A percentile compares a stretch with the other conserved stretches of the same genome.
These are phyloP conservation scores for Lasiosphaeria hispida DNA, from an alignment of 495 filamentous ascomycete species.

Conservation along the genomic window DNA sequence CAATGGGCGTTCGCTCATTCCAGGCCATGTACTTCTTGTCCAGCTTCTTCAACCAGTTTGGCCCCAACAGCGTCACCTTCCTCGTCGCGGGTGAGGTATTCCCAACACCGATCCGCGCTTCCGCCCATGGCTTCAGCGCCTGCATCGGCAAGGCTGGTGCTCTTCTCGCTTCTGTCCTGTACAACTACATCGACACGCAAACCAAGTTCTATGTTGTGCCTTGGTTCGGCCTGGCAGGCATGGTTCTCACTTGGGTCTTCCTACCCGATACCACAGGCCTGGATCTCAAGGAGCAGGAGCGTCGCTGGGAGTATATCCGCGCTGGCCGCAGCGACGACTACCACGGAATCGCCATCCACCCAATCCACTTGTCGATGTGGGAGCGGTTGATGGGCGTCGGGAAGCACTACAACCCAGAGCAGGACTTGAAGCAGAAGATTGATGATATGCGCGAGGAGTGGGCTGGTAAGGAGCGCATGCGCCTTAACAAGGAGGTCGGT, in stretches of 20 bases:
- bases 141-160: constrained; percentile 82
- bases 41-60: constrained; percentile 96
- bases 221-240: constrained; percentile 85
- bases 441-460: constrained; percentile 64
- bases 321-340: constrained; percentile 72
- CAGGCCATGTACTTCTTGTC: constrained; percentile 91
- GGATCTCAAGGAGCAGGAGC: constrained; percentile 91
- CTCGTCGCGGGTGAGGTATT: constrained; percentile 87
- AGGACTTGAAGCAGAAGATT: constrained; percentile 76
- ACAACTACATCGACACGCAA: constrained; percentile 80
- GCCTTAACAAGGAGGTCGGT: constrained; percentile 22
- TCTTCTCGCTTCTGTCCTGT: constrained; percentile 76
- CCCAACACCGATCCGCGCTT: constrained; percentile 84
- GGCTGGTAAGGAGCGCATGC: constrained; percentile 33
- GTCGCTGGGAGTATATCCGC: constrained; percentile 78
- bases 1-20: constrained; percentile 69
- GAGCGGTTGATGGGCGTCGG: constrained; percentile 69
- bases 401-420: constrained; percentile 73
- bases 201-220: constrained; percentile 83
- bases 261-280: constrained; percentile 90
- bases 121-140: constrained; percentile 85
- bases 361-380: constrained; percentile 78
- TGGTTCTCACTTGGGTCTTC: constrained; percentile 73
- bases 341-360: constrained; percentile 84
- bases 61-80: constrained; percentile 90